Conservation (phyloP, 768 basidiomycete genomes). For the Tremella yokohamensis region DNA sequence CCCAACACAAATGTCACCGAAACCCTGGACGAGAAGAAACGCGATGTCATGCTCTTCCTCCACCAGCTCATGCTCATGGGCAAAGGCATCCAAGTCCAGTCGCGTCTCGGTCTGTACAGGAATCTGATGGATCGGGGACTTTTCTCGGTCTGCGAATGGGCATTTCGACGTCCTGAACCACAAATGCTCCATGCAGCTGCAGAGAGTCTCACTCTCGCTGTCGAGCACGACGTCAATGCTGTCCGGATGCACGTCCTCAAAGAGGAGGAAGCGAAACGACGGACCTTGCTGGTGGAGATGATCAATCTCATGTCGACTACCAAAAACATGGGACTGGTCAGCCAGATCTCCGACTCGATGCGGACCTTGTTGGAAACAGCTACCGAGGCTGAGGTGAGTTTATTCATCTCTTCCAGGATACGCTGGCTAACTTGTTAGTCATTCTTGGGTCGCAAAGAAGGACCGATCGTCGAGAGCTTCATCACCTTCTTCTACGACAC, state of each 20-base stretch:
- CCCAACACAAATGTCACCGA: not conserved
- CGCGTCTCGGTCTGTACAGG: conserved; percentile 79
- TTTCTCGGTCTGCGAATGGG: conserved; percentile 89
- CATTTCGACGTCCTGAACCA: conserved; percentile 62
- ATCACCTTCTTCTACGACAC: conserved; percentile 86
- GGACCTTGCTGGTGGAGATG: conserved; percentile 68
- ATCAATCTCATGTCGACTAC: conserved; percentile 74
- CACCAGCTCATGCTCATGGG: conserved; percentile 93
- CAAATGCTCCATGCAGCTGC: conserved; percentile 75
- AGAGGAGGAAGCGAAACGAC: conserved; percentile 60
- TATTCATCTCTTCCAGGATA: not conserved
- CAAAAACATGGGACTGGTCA: conserved; percentile 79
- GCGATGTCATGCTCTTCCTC: conserved; percentile 78
- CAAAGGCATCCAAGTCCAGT: conserved; percentile 88
- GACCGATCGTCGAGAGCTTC: conserved; percentile 80
- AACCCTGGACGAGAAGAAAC: conserved; percentile 51
- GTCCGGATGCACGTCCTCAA: conserved; percentile 80
- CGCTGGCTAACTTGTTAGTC: conserved; percentile 12
- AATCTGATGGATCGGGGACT: conserved; percentile 82
- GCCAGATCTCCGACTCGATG: conserved; percentile 82
- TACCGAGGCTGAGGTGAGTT: conserved; percentile 40
- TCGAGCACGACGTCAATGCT: conserved; percentile 87
- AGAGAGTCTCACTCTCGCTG: conserved; percentile 74
- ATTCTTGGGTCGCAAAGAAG: conserved; percentile 57
- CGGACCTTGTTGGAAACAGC: conserved; percentile 72